Percentiles rank a stretch among this genome's conserved stretches.
Conservation (phyloP, 2,329 filamentous ascomycete species). For the Xylariomycetidae sp. region DNA sequence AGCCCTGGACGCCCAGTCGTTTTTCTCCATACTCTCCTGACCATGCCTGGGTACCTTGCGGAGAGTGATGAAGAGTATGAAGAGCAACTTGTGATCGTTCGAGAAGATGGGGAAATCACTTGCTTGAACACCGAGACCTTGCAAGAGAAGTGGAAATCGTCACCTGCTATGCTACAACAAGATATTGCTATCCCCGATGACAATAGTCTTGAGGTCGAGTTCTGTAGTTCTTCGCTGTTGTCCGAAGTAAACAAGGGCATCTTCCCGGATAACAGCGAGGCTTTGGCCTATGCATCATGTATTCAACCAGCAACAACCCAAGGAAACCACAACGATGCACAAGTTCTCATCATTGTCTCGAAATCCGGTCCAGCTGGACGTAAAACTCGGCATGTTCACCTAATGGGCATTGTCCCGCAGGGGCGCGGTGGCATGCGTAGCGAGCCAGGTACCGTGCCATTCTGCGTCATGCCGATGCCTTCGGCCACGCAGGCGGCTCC, state of each 20-base stretch:
- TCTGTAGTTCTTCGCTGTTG: slow-evolving; percentile 40
- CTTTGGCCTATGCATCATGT: too few species aligned
- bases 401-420: slow-evolving; percentile 19
- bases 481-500: slow-evolving; percentile 3
- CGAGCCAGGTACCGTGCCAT: slow-evolving; percentile 19
- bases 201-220: slow-evolving; percentile 43
- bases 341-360: slow-evolving; percentile 51
- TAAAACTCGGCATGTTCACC: slow-evolving; percentile 22
- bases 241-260: slow-evolving; percentile 49
- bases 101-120: slow-evolving; percentile 55
- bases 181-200: slow-evolving; percentile 31
- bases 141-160: slow-evolving; percentile 42
- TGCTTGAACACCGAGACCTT: slow-evolving; percentile 56
- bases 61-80: slow-evolving; percentile 6
- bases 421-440: slow-evolving; percentile 9
- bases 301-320: slow-evolving; percentile 33
- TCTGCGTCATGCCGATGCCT: slow-evolving; percentile 21
- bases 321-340: slow-evolving; percentile 40
- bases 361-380: slow-evolving; percentile 24
- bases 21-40: slow-evolving; percentile 34
- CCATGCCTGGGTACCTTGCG: slow-evolving; percentile 22
- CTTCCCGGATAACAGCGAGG: slow-evolving; percentile 50
- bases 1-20: slow-evolving; percentile 35
- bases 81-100: slow-evolving; percentile 49
- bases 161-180: slow-evolving; percentile 37